Conservation (phyloP, 176 grass and related monocot genomes). For the Miscanthus lutarioriparius region DNA sequence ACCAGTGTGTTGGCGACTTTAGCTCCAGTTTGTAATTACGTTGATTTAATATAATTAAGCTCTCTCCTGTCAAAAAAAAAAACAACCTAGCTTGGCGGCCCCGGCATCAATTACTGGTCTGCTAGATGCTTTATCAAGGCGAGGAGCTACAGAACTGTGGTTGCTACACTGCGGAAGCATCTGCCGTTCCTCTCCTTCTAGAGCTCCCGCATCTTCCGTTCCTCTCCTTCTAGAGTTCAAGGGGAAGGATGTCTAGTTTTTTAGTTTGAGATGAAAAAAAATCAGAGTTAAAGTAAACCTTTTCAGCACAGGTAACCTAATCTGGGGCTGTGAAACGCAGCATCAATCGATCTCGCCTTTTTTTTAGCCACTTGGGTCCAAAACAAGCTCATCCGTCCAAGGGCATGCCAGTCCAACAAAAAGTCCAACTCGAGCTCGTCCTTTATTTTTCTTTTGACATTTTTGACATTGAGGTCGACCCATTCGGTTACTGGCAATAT, state of each 20-base stretch:
- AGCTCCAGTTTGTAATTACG: too few species aligned
- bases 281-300: neutral
- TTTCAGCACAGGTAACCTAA: neutral
- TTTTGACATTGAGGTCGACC: neutral
- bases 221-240: neutral
- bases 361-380: neutral
- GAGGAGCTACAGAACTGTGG: too few species aligned
- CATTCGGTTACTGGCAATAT: neutral
- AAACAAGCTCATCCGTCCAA: neutral
- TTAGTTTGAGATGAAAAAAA: neutral
- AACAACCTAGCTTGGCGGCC: too few species aligned
- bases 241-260: too few species aligned
- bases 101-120: too few species aligned
- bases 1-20: too few species aligned
- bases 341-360: neutral
- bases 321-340: neutral
- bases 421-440: neutral
- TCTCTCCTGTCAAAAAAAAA: too few species aligned
- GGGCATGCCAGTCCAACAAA: neutral
- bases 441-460: neutral
- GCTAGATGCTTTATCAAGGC: too few species aligned
- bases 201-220: too few species aligned
- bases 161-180: too few species aligned
- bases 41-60: neutral
- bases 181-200: too few species aligned